These are phyloP conservation scores for Lactarius psammicola DNA, from an alignment of 768 basidiomycete genomes.

Conservation along the genomic window DNA sequence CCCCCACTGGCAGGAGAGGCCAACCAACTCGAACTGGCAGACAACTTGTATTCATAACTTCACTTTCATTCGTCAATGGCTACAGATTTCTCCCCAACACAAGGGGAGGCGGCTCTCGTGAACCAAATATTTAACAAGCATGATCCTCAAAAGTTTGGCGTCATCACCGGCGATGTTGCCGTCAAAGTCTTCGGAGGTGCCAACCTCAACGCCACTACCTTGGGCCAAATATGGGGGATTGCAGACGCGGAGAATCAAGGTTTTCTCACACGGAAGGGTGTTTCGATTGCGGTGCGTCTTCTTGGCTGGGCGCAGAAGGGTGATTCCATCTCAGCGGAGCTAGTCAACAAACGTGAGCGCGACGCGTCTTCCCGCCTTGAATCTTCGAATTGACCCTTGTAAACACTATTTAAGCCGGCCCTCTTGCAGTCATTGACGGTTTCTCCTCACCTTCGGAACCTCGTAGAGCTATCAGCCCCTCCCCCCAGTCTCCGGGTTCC, in stretches of 20 bases:
- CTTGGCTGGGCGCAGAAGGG: slow-evolving; percentile 93
- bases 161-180: slow-evolving; percentile 88
- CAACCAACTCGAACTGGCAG: not conserved
- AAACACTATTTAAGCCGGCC: slow-evolving; percentile 59
- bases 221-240: slow-evolving; percentile 93
- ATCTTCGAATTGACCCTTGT: slow-evolving; percentile 26
- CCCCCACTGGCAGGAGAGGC: slow-evolving; percentile 1
- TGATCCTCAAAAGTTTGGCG: slow-evolving; percentile 77
- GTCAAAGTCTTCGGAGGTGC: slow-evolving; percentile 84
- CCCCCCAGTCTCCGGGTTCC: slow-evolving; percentile 58
- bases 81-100: slow-evolving; percentile 46
- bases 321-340: slow-evolving; percentile 59
- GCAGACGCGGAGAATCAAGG: slow-evolving; percentile 95
- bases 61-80: slow-evolving; percentile 37
- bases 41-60: not conserved
- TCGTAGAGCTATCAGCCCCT: slow-evolving; percentile 48
- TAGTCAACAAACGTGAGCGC: slow-evolving; percentile 68
- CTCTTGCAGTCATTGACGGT: slow-evolving; percentile 77
- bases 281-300: slow-evolving; percentile 83
- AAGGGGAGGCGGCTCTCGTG: slow-evolving; percentile 56
- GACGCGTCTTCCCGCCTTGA: slow-evolving; percentile 10
- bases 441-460: slow-evolving; percentile 50
- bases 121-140: slow-evolving; percentile 68
- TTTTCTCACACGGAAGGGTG: slow-evolving; percentile 83
- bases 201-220: slow-evolving; percentile 67